A percentile compares a stretch with the other conserved stretches of the same genome.
phyloP scores from a whole-genome alignment of 345 rosid species.

The Acer saccharum region DNA sequence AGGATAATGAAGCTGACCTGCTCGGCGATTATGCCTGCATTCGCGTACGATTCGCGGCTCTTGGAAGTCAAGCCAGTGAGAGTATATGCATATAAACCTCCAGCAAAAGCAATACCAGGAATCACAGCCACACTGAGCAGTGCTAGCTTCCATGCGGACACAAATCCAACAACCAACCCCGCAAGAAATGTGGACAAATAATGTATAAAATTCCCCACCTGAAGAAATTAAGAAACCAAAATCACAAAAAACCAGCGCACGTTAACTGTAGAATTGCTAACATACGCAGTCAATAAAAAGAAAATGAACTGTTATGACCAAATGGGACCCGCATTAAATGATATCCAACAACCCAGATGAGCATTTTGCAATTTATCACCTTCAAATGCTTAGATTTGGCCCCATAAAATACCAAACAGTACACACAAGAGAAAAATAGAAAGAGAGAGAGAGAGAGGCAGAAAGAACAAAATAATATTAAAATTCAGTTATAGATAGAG shows the following conservation, averaged over 20 bases:
- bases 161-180: slow-evolving; percentile 98
- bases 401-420: slow-evolving; percentile 23
- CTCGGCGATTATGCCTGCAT: slow-evolving; percentile 94
- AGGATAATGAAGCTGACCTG: slow-evolving; percentile 59
- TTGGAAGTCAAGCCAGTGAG: slow-evolving; percentile 97
- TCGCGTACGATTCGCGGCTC: slow-evolving; percentile 97
- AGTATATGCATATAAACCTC: slow-evolving; percentile 96
- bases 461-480: not conserved
- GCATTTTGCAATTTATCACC: slow-evolving; percentile 25
- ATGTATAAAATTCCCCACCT: slow-evolving; percentile 99
- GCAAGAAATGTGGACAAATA: slow-evolving; percentile 96
- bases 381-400: slow-evolving; percentile 25
- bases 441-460: not conserved
- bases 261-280: slow-evolving; percentile 39
- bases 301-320: slow-evolving; percentile 6
- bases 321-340: slow-evolving; percentile 48
- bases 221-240: slow-evolving; percentile 29
- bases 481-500: not conserved
- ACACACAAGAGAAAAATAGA: not conserved
- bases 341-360: slow-evolving; percentile 24
- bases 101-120: slow-evolving; percentile 99
- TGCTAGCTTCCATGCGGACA: slow-evolving; percentile 98
- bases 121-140: slow-evolving; percentile 93
- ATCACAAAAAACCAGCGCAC: slow-evolving; percentile 29
- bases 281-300: slow-evolving; percentile 35